Base-by-base conservation (phyloP, 768 basidiomycete genomes). In the Phanerochaete sordida region DNA sequence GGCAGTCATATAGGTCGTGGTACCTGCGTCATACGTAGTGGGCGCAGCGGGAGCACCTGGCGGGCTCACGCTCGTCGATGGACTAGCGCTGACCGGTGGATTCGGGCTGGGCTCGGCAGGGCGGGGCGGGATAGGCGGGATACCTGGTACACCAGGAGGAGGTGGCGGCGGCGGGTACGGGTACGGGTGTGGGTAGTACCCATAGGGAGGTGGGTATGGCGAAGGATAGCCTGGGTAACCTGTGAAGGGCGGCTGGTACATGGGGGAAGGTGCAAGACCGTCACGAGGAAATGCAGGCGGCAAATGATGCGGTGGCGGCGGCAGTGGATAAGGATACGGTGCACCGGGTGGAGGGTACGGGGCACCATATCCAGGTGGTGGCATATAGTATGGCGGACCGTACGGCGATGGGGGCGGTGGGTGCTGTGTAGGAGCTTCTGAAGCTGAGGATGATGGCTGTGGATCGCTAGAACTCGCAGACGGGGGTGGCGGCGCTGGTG, bases 341-440 rank as follows among this genome's bases (percentile, higher is more conserved):
- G 69, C 64, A 50, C 68, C 70, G 5, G 67, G 67, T 57, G 7
- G 69, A 30, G 15, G 73, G 67, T 61, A 74, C 65, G n/a, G 68
- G 56, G 61, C 72, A 75, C 55, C 55, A 21, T 56, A 46, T 3
- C 55, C 44, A 1, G 77, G 73, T 12, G 72, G 68, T 12, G 74
- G 72, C 65, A 75, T 66, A 59, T 77, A 79, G 65, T 75, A 79
- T 9, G 76, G 74, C 30, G 72, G 68, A 47, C 44, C 66, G 65
- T 26, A 68, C 8, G 53, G 52, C 24, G 56, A 56, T 30, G 54
- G 62, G 7, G 28, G 53, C n/a, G 35, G 49, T 30, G 49, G 56
- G 50, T 28, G 44, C 1, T 51, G 31, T 23, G 65, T 16, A 3
- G 44, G 23, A 30, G 52, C 19, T 39, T 50, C 28, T 9, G 61